Percentiles rank a stretch among this genome's conserved stretches.
Evolutionary conservation across 2,329 filamentous ascomycete species (phyloP).

Genomic region (Blastomyces silverae): DNA sequence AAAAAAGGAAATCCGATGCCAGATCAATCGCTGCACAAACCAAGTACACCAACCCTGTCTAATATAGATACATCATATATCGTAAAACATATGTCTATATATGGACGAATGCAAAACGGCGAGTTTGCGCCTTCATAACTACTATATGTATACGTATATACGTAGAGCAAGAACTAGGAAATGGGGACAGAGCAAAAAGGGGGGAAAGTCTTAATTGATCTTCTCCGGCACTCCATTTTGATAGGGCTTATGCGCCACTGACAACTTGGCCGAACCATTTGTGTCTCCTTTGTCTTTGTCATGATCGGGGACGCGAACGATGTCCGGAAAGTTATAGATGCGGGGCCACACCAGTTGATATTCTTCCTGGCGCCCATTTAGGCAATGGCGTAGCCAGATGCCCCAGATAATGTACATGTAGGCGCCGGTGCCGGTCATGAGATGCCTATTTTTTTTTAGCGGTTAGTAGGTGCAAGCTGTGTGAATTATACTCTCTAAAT

Average conservation of each 20-base stretch:
- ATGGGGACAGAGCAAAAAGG: not conserved
- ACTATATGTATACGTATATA: not conserved
- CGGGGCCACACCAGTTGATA: slow-evolving; percentile 65
- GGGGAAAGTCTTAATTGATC: slow-evolving; percentile 4
- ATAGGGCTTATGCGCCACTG: not conserved
- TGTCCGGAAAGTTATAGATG: slow-evolving; percentile 51
- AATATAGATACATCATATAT: not conserved
- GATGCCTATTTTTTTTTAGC: slow-evolving; percentile 50
- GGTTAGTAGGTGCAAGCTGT: slow-evolving; percentile 18
- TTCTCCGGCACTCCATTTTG: slow-evolving; percentile 30
- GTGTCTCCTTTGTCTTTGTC: not conserved
- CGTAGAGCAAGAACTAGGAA: not conserved
- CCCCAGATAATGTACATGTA: slow-evolving; percentile 83
- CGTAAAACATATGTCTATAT: not conserved
- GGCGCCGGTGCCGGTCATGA: slow-evolving; percentile 74
- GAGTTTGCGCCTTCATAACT: not conserved
- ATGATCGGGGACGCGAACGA: slow-evolving; percentile 35
- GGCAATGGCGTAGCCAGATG: slow-evolving; percentile 69
- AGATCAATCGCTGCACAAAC: not conserved
- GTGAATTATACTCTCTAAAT: not conserved
- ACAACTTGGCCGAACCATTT: not conserved
- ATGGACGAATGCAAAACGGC: not conserved
- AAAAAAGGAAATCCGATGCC: not conserved
- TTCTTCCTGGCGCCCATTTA: slow-evolving; percentile 65
- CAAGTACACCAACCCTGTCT: not conserved